A percentile compares a stretch with the other conserved stretches of the same genome.
Conservation (phyloP, 106 monocot genomes). For the Dioscorea zingiberensis region DNA sequence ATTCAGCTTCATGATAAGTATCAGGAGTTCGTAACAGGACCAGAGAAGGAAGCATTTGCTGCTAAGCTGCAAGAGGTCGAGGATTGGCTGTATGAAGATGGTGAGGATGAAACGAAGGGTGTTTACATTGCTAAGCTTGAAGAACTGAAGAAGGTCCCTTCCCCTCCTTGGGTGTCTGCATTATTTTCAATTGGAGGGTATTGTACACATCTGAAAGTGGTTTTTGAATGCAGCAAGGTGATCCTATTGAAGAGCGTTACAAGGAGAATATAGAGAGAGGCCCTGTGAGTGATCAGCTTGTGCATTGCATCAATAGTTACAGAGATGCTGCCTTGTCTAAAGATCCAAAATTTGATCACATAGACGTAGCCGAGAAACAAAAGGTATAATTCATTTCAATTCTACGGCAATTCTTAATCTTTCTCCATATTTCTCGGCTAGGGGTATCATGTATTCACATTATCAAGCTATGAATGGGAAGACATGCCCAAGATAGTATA, state of each 20-base stretch:
- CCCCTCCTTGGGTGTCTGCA: background rate
- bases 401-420: background rate
- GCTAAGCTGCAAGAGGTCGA: slow-evolving; percentile 79
- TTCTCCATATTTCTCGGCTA: background rate
- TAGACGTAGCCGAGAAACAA: slow-evolving; percentile 81
- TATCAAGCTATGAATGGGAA: background rate
- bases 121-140: slow-evolving; percentile 90
- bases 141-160: slow-evolving; percentile 74
- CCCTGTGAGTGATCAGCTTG: slow-evolving; percentile 46
- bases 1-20: slow-evolving; percentile 85
- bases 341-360: slow-evolving; percentile 86
- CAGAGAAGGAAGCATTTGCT: slow-evolving; percentile 55
- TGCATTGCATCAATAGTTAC: slow-evolving; percentile 73
- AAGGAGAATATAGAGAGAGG: slow-evolving; percentile 73
- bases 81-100: slow-evolving; percentile 99
- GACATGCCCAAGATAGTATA: too few relatives aligned
- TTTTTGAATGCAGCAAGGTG: slow-evolving; percentile 49
- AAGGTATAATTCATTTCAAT: slow-evolving; percentile 42
- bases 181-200: background rate
- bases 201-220: background rate
- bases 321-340: slow-evolving; percentile 76
- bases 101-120: slow-evolving; percentile 90
- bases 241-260: slow-evolving; percentile 71
- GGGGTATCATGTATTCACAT: background rate
- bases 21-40: slow-evolving; percentile 48